phyloP scores from a whole-genome alignment of 2,329 filamentous ascomycete genomes.

The Epichloe glyceriae region DNA sequence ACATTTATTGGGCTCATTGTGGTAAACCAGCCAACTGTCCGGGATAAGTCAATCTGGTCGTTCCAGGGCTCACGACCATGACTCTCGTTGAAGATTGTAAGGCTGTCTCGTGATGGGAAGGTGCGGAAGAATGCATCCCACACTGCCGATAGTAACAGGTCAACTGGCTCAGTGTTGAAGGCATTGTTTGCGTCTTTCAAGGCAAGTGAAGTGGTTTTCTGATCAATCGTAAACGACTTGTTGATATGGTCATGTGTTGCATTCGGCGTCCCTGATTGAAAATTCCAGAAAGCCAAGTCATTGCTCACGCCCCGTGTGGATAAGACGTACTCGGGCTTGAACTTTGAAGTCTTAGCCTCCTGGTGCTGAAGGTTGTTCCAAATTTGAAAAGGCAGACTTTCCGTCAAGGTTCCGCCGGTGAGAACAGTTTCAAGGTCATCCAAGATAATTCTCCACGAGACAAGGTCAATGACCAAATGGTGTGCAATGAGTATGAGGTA shows the following conservation, averaged over 20 bases:
- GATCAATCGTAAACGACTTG: slow-evolving; percentile 1
- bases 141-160: slow-evolving; percentile 19
- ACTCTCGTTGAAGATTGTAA: slow-evolving; percentile 15
- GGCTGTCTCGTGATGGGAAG: slow-evolving; percentile 15
- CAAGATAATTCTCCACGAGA: slow-evolving; percentile 31
- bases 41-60: slow-evolving; percentile 16
- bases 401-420: slow-evolving; percentile 5
- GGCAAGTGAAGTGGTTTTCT: slow-evolving; percentile 2
- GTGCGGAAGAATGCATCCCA: slow-evolving; percentile 16
- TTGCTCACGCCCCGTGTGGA: neutral
- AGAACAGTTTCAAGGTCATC: slow-evolving; percentile 29
- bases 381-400: slow-evolving; percentile 8
- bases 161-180: slow-evolving; percentile 14
- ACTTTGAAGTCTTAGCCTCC: slow-evolving; percentile 10
- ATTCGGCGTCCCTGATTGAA: neutral
- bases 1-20: slow-evolving; percentile 17
- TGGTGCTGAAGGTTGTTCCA: slow-evolving; percentile 23
- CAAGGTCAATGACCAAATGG: slow-evolving; percentile 29
- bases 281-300: slow-evolving; percentile 2
- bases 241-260: slow-evolving; percentile 2
- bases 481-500: slow-evolving; percentile 20
- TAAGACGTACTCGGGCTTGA: neutral
- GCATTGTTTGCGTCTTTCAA: slow-evolving; percentile 9
- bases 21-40: slow-evolving; percentile 27
- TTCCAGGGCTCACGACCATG: slow-evolving; percentile 19